A percentile compares a stretch with the other conserved stretches of the same genome.
Conservation (phyloP, 331 rosid genomes). For the Saraca asoca region DNA sequence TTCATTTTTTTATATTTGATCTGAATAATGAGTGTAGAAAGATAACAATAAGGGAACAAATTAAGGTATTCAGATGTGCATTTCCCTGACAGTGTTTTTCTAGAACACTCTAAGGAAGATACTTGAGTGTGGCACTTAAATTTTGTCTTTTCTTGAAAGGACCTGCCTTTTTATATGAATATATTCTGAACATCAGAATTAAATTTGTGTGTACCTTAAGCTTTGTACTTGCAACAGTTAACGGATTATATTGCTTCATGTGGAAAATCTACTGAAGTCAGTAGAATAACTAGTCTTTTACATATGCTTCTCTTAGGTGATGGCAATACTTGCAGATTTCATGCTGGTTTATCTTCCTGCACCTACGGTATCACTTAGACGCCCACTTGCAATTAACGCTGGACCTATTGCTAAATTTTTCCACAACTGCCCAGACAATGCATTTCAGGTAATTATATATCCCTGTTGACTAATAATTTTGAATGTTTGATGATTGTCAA, state of each 20-base stretch:
- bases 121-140: too few species aligned
- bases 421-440: constrained; percentile 88
- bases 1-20: not conserved
- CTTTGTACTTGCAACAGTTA: constrained; percentile 12
- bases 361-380: constrained; percentile 73
- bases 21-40: not conserved
- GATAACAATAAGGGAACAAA: not conserved
- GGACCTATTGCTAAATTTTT: constrained; percentile 73
- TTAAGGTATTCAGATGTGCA: not conserved
- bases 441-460: constrained; percentile 65
- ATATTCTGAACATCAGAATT: too few species aligned
- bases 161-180: too few species aligned
- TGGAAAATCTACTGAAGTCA: constrained; percentile 17
- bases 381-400: constrained; percentile 58
- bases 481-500: constrained; percentile 1
- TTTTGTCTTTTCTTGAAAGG: too few species aligned
- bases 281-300: constrained; percentile 31
- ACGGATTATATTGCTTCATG: constrained; percentile 15
- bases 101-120: not conserved
- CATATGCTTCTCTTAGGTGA: constrained; percentile 54
- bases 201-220: not conserved
- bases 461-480: constrained; percentile 15
- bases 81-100: not conserved
- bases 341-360: constrained; percentile 96
- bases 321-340: constrained; percentile 96